phyloP scores from a whole-genome alignment of 176 grass and related monocot genomes.

The Thinopyrum elongatum region DNA sequence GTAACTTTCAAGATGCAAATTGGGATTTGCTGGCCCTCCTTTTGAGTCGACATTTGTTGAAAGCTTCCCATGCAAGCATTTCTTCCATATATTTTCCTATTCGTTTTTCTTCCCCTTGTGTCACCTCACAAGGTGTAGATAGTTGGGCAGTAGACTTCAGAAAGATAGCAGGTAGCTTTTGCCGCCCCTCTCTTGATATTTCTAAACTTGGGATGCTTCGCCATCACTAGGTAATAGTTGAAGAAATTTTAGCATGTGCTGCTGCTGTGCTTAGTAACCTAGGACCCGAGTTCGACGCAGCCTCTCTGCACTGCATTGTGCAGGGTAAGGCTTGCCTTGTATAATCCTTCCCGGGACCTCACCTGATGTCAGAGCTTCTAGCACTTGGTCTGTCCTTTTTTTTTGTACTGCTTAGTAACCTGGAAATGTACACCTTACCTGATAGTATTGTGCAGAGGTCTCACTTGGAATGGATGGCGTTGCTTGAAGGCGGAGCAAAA shows the following conservation, averaged over 20 bases:
- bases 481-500: constrained; percentile 47
- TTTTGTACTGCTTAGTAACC: background rate
- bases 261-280: constrained; percentile 12
- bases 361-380: no score
- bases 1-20: background rate
- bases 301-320: no score
- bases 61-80: background rate
- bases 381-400: no score
- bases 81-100: background rate
- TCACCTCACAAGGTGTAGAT: constrained; percentile 10
- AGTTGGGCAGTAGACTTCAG: constrained; percentile 36
- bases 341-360: no score
- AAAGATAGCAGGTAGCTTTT: constrained; percentile 34
- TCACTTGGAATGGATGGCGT: constrained; percentile 10
- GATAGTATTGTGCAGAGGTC: background rate
- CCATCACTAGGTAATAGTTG: background rate
- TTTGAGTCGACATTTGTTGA: background rate
- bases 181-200: background rate
- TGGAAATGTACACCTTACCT: background rate
- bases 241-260: background rate
- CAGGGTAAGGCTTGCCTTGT: no score
- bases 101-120: background rate
- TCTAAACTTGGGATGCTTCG: background rate
- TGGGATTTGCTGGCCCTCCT: background rate
- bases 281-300: no score